phyloP scores from a whole-genome alignment of 1,284 basidiomycete genomes.

The Laetiporus sulphureus region DNA sequence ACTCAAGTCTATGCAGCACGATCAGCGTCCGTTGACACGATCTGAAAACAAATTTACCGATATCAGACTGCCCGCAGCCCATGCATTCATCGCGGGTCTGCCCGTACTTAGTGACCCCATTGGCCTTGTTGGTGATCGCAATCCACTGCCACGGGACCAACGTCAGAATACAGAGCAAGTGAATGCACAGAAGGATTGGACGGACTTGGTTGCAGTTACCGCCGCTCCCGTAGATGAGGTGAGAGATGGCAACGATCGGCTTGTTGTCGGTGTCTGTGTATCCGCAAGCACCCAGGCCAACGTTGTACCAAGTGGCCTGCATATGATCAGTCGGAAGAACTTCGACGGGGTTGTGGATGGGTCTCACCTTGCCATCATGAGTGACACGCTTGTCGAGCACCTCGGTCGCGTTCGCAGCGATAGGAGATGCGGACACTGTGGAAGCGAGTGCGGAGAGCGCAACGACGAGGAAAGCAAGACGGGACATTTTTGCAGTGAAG shows the following conservation, averaged over 20 bases:
- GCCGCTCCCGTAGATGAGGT: constrained; percentile 27
- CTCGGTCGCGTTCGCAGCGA: constrained; percentile 26
- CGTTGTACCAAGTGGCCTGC: constrained; percentile 35
- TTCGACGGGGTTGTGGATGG: constrained; percentile 1
- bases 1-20: not conserved
- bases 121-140: not conserved
- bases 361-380: constrained; percentile 41
- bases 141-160: not conserved
- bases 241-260: constrained; percentile 32
- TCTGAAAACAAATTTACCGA: not conserved
- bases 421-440: constrained; percentile 38
- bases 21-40: not conserved
- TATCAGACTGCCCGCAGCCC: not conserved
- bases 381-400: constrained; percentile 44
- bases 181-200: not conserved
- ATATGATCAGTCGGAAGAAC: too few species aligned
- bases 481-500: constrained; percentile 36
- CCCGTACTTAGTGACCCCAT: not conserved
- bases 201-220: constrained; percentile 28
- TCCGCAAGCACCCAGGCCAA: constrained; percentile 37
- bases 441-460: constrained; percentile 36
- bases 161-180: not conserved
- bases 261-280: constrained; percentile 27
- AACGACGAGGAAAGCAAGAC: constrained; percentile 33
- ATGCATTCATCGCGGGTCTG: not conserved